Evolutionary conservation across 139 green algal genomes (phyloP).

Genomic region (Chlamydomonas schloesseri): DNA sequence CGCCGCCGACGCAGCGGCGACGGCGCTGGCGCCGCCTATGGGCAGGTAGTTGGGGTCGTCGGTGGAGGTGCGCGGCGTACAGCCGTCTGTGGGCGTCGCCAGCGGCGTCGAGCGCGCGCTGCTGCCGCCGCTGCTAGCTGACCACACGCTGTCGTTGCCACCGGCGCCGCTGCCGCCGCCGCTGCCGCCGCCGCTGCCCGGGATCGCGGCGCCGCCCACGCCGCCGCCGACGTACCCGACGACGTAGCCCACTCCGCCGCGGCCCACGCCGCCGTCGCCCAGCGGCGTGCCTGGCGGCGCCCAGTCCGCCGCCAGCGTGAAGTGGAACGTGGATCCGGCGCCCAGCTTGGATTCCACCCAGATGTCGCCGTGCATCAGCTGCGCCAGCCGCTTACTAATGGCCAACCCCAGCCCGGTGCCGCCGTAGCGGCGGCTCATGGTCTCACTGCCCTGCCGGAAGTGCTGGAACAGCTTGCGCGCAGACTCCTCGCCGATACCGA

Average conservation of each 20-base stretch:
- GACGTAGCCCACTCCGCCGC: too few species aligned
- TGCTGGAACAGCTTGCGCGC: slow-evolving; percentile 81
- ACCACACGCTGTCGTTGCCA: neutral
- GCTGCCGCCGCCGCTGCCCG: neutral
- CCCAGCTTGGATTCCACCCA: slow-evolving; percentile 68
- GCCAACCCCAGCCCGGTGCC: slow-evolving; percentile 87
- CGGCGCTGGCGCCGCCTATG: neutral
- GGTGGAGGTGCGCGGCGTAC: slow-evolving; percentile 24
- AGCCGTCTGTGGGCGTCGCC: neutral
- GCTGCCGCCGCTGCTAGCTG: neutral
- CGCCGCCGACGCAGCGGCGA: neutral
- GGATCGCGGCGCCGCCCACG: too few species aligned
- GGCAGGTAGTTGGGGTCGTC: neutral
- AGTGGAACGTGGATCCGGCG: slow-evolving; percentile 71
- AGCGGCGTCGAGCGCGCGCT: neutral
- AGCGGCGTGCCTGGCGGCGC: neutral
- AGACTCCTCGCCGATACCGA: slow-evolving; percentile 75
- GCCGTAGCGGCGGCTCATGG: slow-evolving; percentile 79
- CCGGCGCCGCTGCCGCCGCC: neutral
- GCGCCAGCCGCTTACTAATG: slow-evolving; percentile 84
- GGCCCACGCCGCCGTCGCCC: too few species aligned
- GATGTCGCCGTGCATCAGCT: slow-evolving; percentile 86
- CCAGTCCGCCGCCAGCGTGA: slow-evolving; percentile 44
- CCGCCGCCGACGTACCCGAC: too few species aligned
- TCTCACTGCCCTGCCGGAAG: slow-evolving; percentile 75